Evolutionary conservation across 208 protist species (phyloP), one percentile per base, ranked within the genome.

Genomic region (Leishmania tropica): DNA sequence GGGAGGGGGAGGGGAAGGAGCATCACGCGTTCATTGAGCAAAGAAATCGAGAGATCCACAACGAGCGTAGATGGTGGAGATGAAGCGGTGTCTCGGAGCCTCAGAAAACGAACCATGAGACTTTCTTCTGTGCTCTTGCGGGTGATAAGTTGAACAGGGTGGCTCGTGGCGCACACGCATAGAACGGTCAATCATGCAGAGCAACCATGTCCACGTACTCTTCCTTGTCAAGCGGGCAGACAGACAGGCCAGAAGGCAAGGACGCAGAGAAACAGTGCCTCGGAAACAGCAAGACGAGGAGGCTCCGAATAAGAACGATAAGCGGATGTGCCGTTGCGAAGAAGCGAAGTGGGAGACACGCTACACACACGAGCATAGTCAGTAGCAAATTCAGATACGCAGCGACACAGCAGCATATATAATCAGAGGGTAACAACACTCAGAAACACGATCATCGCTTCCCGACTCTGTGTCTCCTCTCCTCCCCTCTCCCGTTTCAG

Each of bases 231-330:
- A 28, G n/a, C 58, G 11, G 10, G 6, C n/a, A 64, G 28, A 31
- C 58, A 64, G 28, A 64, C 10, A 31, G 6, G 58, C 28, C 58
- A 64, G 58, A 15, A 15, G 58, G n/a, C 6, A 8, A 64, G 58
- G 58, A 31, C 58, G 58, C 11, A 35, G 58, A 31, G 28, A 64
- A 64, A 1, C 58, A 35, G 28, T 28, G 35, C 28, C 21, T 11
- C 11, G 74, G 74, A 37, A 75, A 81, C 53, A 70, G 60, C 71
- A 65, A 81, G 56, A 70, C 17, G 75, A 76, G 64, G 28, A 28
- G 45, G 51, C 48, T 42, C n/a, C 54, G 13, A 76, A 58, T 17
- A 82, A 71, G 31, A 67, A 71, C 51, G 11, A 35, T 35, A 40
- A 42, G 31, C 5, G 13, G 13, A 13, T 54, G 51, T 54, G 51